Conservation (phyloP, 2,329 filamentous ascomycete species). For the Ophiostoma sp. region DNA sequence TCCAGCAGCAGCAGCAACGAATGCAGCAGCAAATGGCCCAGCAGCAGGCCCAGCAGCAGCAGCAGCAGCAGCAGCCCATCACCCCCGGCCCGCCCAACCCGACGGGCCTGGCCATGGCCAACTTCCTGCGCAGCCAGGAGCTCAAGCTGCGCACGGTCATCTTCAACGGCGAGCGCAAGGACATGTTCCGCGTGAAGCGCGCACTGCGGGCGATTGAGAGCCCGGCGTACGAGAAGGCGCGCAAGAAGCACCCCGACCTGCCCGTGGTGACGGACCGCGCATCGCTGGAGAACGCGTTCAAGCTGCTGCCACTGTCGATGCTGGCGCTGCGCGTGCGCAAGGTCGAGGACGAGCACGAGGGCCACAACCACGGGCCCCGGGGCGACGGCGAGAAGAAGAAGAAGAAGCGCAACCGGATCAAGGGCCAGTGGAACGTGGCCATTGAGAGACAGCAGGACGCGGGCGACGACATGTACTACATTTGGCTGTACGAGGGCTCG, state of each 20-base stretch:
- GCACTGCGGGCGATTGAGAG: slow-evolving; percentile 86
- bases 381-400: slow-evolving; percentile 30
- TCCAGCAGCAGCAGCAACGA: slow-evolving; percentile 36
- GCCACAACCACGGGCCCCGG: slow-evolving; percentile 54
- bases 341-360: slow-evolving; percentile 63
- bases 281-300: slow-evolving; percentile 84
- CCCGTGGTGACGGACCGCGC: slow-evolving; percentile 83
- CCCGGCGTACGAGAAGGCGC: slow-evolving; percentile 81
- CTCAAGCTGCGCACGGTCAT: slow-evolving; percentile 89
- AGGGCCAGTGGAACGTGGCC: slow-evolving; percentile 92
- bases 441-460: slow-evolving; percentile 96
- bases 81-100: slow-evolving; percentile 79
- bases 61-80: slow-evolving; percentile 56
- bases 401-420: slow-evolving; percentile 80
- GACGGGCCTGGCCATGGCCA: slow-evolving; percentile 79
- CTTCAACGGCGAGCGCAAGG: slow-evolving; percentile 91
- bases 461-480: slow-evolving; percentile 82
- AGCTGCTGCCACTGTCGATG: slow-evolving; percentile 88
- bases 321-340: slow-evolving; percentile 87
- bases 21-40: slow-evolving; percentile 35
- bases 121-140: slow-evolving; percentile 77
- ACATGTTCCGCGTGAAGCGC: slow-evolving; percentile 98
- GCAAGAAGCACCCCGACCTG: slow-evolving; percentile 81
- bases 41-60: slow-evolving; percentile 30
- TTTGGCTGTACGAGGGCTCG: slow-evolving; percentile 91